Evolutionary conservation across 129 eudicot genomes (phyloP).

Genomic region (Tanacetum coccineum): DNA sequence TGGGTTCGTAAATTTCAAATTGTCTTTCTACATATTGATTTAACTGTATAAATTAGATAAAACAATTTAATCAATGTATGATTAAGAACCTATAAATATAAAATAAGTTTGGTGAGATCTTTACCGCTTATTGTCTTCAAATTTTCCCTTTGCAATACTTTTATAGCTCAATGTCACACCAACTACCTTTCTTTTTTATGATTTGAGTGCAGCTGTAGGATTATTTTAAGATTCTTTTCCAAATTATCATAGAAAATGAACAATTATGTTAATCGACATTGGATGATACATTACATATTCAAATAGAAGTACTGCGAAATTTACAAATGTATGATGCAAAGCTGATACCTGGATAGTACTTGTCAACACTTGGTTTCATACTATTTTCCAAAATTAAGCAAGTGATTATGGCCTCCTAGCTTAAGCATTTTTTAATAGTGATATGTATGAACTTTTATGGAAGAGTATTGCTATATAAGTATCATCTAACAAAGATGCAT

Average conservation of each 20-base stretch:
- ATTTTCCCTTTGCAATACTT: not conserved
- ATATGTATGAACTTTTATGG: no score
- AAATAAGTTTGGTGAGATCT: constrained; percentile 15
- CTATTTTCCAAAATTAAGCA: constrained; percentile 17
- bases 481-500: no score
- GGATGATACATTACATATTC: not conserved
- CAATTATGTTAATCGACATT: not conserved
- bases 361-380: constrained; percentile 17
- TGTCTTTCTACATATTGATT: no score
- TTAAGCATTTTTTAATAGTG: not conserved
- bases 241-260: not conserved
- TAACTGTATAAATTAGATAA: not conserved
- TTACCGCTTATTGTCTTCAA: constrained; percentile 20
- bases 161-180: not conserved
- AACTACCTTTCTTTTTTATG: constrained; percentile 16
- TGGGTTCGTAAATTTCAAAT: no score
- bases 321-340: not conserved
- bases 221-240: not conserved
- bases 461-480: no score
- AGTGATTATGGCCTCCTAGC: not conserved
- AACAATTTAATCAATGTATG: not conserved
- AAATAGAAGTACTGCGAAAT: not conserved
- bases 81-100: not conserved
- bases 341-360: not conserved
- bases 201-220: constrained; percentile 15